Conservation (phyloP, 768 basidiomycete species). For the Solioccasus polychromus region DNA sequence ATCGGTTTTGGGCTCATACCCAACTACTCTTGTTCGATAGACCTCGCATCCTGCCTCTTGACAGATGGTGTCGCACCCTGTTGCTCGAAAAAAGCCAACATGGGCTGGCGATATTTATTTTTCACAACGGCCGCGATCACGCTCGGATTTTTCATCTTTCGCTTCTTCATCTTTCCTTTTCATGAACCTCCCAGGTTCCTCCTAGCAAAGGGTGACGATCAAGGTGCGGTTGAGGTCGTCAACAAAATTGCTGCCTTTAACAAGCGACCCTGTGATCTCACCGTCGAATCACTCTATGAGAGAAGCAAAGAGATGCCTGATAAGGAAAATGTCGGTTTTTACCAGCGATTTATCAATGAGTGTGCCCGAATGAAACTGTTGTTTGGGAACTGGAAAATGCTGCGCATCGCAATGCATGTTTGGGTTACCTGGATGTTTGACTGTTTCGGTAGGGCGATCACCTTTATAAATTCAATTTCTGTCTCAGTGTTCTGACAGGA, state of each 20-base stretch:
- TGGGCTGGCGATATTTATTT: conserved; percentile 21
- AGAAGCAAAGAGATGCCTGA: not conserved
- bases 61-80: conserved; percentile 14
- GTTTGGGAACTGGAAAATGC: conserved; percentile 12
- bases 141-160: conserved; percentile 9
- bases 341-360: conserved; percentile 1
- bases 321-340: not conserved
- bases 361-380: conserved; percentile 7
- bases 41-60: conserved; percentile 9
- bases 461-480: not conserved
- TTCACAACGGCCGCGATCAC: conserved; percentile 10
- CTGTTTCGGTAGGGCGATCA: not conserved
- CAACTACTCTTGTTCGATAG: conserved; percentile 9
- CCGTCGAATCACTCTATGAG: conserved; percentile 12
- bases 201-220: conserved; percentile 12
- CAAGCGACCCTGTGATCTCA: conserved; percentile 8
- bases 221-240: conserved; percentile 12
- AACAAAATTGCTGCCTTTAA: conserved; percentile 15
- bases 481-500: not conserved
- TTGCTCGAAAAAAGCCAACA: conserved; percentile 13
- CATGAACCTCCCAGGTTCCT: conserved; percentile 16
- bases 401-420: conserved; percentile 8
- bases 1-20: conserved; percentile 13
- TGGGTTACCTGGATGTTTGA: conserved; percentile 17
- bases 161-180: conserved; percentile 17